phyloP scores from a whole-genome alignment of 768 basidiomycete species.

The Neoboletus brunneissimus region DNA sequence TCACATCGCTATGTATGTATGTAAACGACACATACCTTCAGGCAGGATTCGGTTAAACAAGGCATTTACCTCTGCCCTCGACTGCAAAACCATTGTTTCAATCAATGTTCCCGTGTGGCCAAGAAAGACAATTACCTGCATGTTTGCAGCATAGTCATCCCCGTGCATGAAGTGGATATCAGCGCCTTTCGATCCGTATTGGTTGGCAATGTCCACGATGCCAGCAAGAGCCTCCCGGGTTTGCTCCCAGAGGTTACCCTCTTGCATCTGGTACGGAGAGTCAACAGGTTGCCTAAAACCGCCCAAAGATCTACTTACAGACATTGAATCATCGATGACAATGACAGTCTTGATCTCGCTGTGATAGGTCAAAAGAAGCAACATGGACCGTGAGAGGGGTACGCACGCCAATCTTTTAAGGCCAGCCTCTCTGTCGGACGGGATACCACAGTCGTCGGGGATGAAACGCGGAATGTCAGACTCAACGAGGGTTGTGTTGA shows the following conservation, averaged over 20 bases:
- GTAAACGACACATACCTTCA: constrained; percentile 14
- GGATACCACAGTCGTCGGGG: constrained; percentile 6
- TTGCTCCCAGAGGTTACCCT: constrained; percentile 38
- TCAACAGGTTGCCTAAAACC: neutral
- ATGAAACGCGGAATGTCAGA: constrained; percentile 29
- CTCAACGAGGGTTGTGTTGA: constrained; percentile 29
- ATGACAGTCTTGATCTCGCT: constrained; percentile 43
- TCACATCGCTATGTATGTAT: neutral
- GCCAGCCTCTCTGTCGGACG: constrained; percentile 19
- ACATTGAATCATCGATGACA: constrained; percentile 41
- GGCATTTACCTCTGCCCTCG: constrained; percentile 17
- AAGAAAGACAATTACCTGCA: constrained; percentile 17
- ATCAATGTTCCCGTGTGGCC: neutral
- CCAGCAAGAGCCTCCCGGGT: constrained; percentile 42
- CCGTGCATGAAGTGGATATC: constrained; percentile 45
- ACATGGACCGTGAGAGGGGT: neutral
- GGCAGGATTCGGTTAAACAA: constrained; percentile 28
- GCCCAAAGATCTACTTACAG: constrained; percentile 20
- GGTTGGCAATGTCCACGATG: constrained; percentile 36
- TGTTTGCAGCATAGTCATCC: constrained; percentile 27
- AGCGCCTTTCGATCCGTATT: constrained; percentile 37
- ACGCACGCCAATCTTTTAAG: constrained; percentile 30
- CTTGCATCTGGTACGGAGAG: constrained; percentile 36
- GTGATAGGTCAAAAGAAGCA: neutral
- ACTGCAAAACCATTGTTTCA: constrained; percentile 12